Evolutionary conservation across 2,329 filamentous ascomycete species (phyloP), one percentile per base, ranked within the genome.

Genomic region (Plenodomus biglobosus): DNA sequence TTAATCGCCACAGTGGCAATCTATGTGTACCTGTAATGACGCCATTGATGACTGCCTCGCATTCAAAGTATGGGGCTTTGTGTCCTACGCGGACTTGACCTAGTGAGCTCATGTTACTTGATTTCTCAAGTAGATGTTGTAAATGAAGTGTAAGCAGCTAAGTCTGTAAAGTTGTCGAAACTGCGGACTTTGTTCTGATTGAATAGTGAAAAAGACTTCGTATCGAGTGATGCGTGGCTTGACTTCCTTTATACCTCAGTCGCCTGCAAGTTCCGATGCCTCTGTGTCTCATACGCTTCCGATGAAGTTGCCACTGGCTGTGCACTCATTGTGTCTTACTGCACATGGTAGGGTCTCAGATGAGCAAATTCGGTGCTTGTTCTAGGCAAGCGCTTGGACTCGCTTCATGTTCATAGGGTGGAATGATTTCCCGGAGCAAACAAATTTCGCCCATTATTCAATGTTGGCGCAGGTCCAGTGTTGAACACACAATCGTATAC

Each of bases 21-120:
- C 3, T 8, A 35, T 35, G 32, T 15, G 16, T 37, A 59, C 64
- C 59, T 55, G 60, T 47, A 19, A 67, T 60, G 2, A 52, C 35
- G 3, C 62, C 61, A 32, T 53, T 56, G 19, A 57, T 42, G 17
- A 65, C 60, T 32, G 61, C 64, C 24, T 67, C 62, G 45, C 64
- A 65, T 8, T 55, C 58, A 27, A 65, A 65, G 39, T 65, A 55
- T 8, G 62, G 62, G 8, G 64, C 62, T 44, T 52, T 55, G n/a
- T 58, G 53, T 1, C 62, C 61, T n/a, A 67, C 59, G 19, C 58
- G 56, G n/a, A 64, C 60, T 24, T 50, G 48, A 11, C 61, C 60
- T 8, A 64, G 46, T 8, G 42, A 42, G 22, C 57, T 55, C 62
- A 65, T 67, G 3, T 42, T 43, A 15, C 3, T 11, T 3, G 8